Conservation (phyloP, 345 rosid genomes). For the Sapria himalayana region DNA sequence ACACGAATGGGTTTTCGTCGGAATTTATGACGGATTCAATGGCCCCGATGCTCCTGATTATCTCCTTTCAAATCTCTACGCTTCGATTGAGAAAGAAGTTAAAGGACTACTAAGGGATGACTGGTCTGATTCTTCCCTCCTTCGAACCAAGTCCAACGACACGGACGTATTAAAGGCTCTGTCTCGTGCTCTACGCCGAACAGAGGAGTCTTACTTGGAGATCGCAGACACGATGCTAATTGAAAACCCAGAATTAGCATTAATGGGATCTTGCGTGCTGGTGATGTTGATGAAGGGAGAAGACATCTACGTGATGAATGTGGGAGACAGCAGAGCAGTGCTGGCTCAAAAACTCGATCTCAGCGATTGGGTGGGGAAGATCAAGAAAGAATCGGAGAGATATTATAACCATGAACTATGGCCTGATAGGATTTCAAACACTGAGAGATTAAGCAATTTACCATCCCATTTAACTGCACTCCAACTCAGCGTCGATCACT, state of each 20-base stretch:
- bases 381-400: slow-evolving; percentile 61
- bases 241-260: slow-evolving; percentile 68
- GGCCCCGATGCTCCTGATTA: slow-evolving; percentile 94
- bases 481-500: slow-evolving; percentile 78
- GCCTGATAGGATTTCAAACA: slow-evolving; percentile 23
- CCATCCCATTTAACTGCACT: slow-evolving; percentile 24
- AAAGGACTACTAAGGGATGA: slow-evolving; percentile 43
- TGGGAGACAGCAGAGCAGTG: slow-evolving; percentile 84
- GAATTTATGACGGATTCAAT: slow-evolving; percentile 84
- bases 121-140: neutral
- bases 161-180: slow-evolving; percentile 48
- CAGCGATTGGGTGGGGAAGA: slow-evolving; percentile 26
- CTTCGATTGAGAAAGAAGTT: slow-evolving; percentile 50
- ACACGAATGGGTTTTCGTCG: slow-evolving; percentile 69
- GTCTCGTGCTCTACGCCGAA: slow-evolving; percentile 38
- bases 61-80: slow-evolving; percentile 40
- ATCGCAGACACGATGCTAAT: slow-evolving; percentile 38
- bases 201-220: slow-evolving; percentile 57
- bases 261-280: slow-evolving; percentile 93
- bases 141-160: slow-evolving; percentile 17
- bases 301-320: slow-evolving; percentile 78
- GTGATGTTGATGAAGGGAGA: slow-evolving; percentile 84
- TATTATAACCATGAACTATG: slow-evolving; percentile 15
- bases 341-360: slow-evolving; percentile 35
- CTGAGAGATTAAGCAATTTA: slow-evolving; percentile 59